phyloP scores from a whole-genome alignment of 306 rosid genomes.

The Quillaja saponaria region DNA sequence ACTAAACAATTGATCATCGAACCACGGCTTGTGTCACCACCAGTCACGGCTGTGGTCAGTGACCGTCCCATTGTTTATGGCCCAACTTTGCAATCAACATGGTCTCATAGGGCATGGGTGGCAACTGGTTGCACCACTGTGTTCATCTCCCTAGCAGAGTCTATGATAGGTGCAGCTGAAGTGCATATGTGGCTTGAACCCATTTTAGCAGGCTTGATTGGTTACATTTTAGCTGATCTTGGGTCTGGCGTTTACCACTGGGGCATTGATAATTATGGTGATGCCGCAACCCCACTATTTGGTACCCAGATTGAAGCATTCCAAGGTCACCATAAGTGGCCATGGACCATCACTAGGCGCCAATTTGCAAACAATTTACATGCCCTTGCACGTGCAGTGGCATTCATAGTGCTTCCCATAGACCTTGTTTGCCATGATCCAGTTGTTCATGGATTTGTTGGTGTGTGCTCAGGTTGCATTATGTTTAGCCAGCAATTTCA shows the following conservation, averaged over 20 bases:
- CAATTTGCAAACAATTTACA: conserved; percentile 83
- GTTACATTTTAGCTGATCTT: conserved; percentile 78
- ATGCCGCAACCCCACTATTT: conserved; percentile 58
- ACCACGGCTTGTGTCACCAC: conserved; percentile 9
- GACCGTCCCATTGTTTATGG: conserved; percentile 43
- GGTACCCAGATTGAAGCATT: conserved; percentile 85
- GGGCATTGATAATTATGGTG: conserved; percentile 84
- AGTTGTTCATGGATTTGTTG: conserved; percentile 53
- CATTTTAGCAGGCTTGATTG: conserved; percentile 48
- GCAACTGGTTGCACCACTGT: conserved; percentile 53
- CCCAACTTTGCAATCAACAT: conserved; percentile 60
- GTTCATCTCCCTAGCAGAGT: conserved; percentile 49
- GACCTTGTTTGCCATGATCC: conserved; percentile 59
- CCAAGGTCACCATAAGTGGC: conserved; percentile 91
- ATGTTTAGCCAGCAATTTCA: conserved; percentile 98
- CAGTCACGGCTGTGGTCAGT: conserved; percentile 1
- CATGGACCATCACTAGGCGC: conserved; percentile 82
- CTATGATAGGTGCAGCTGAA: conserved; percentile 38
- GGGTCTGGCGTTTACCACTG: conserved; percentile 92
- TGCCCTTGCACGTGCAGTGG: conserved; percentile 63
- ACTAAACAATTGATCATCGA: conserved; percentile 32
- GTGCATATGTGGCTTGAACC: conserved; percentile 48
- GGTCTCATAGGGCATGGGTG: conserved; percentile 90
- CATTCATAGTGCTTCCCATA: conserved; percentile 66
- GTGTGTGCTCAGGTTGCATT: conserved; percentile 63